Evolutionary conservation across 2,329 filamentous ascomycete genomes (phyloP), one percentile per base, ranked within the genome.

Genomic region (Arthrobotrys sphaeroides): DNA sequence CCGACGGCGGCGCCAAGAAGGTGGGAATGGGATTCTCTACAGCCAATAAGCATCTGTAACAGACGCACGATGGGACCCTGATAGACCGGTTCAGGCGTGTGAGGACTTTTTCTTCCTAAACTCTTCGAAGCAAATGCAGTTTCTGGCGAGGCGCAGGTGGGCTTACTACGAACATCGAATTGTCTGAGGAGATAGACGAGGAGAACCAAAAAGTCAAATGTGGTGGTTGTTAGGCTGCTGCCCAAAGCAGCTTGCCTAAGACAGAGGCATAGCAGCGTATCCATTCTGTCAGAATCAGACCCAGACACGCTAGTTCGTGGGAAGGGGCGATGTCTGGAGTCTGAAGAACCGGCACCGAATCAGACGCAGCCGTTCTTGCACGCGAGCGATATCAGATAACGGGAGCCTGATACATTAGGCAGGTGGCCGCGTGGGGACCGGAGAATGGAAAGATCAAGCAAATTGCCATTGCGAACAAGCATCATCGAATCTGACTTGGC

Each of bases 371-470:
- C 20, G 55, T 62, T 26, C 22, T 9, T n/a, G 70, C 70, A 74
- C 70, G 70, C 53, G 31, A 61, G 38, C 33, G 38, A 51, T 24
- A 28, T 42, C 42, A 49, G 69, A 74, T 68, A 67, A 62, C 53
- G 45, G 62, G 47, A 53, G 38, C 45, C 61, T 40, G 70, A 74
- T 61, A 22, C 38, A 74, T 43, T 57, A 74, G 70, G 70, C 62
- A 74, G 70, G 70, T 68, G 70, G 33, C 61, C 49, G 53, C 43
- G 49, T 55, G 62, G 62, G 60, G 62, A 42, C 42, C 28, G 60
- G 3, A 61, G 24, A 47, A 10, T 47, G 24, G 40, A 24, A 55
- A 38, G 18, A 12, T 10, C 12, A 69, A 61, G 65, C 43, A 33
- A 45, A 43, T 57, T 70, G 57, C 55, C 43, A 53, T 68, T 45